Conservation (phyloP, 2,329 filamentous ascomycete genomes). For the Aureobasidium sp. region DNA sequence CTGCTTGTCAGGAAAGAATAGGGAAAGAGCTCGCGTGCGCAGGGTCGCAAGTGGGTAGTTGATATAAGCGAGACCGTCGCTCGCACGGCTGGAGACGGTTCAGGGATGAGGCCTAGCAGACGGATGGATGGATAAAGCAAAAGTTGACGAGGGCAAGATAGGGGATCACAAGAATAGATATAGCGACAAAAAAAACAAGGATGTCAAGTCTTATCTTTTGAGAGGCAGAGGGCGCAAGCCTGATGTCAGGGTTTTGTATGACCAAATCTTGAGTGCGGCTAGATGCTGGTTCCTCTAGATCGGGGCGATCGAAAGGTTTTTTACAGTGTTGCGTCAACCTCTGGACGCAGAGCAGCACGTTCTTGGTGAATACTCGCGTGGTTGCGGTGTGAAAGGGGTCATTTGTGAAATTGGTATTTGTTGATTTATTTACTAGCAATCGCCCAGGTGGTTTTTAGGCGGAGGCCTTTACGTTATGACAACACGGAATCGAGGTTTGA, state of each 20-base stretch:
- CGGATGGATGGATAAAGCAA: background rate
- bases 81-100: conserved; percentile 2
- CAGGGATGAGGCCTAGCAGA: background rate
- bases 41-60: background rate
- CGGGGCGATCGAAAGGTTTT: conserved; percentile 4
- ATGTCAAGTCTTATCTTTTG: conserved; percentile 2
- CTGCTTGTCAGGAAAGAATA: background rate
- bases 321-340: background rate
- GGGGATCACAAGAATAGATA: conserved; percentile 1
- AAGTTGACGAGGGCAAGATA: background rate
- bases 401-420: background rate
- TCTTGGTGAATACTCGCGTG: background rate
- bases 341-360: background rate
- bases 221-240: background rate
- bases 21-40: conserved; percentile 6
- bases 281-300: conserved; percentile 10
- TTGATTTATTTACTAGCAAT: conserved; percentile 9
- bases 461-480: conserved; percentile 2
- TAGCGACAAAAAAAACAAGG: conserved; percentile 6
- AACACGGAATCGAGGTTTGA: background rate
- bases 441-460: background rate
- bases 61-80: background rate
- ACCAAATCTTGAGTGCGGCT: conserved; percentile 7
- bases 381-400: conserved; percentile 4
- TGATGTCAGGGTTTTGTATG: conserved; percentile 10